Evolutionary conservation across 306 rosid species (phyloP).

Genomic region (Vigna reflexopilosa): DNA sequence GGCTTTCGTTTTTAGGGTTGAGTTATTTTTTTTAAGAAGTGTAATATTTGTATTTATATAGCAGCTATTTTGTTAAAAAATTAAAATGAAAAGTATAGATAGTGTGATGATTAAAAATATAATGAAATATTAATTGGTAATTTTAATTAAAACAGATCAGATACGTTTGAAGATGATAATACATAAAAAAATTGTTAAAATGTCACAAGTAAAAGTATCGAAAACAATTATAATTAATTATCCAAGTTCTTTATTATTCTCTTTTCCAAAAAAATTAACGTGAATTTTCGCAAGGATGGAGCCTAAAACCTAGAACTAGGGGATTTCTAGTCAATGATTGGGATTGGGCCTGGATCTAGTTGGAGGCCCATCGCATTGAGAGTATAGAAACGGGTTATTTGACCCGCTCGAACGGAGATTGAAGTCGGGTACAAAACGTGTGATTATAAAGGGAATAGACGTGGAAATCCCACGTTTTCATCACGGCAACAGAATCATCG

Average conservation of each 20-base stretch:
- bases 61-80: too few species aligned
- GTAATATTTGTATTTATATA: too few species aligned
- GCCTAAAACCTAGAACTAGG: too few species aligned
- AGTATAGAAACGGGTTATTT: not conserved
- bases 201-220: too few species aligned
- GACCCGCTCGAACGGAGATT: not conserved
- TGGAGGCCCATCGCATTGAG: not conserved
- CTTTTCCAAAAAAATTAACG: too few species aligned
- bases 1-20: too few species aligned
- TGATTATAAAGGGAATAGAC: constrained; percentile 15
- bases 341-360: not conserved
- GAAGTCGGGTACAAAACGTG: not conserved
- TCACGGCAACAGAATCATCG: not conserved
- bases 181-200: not conserved
- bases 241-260: too few species aligned
- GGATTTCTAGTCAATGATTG: too few species aligned
- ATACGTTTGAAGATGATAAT: not conserved
- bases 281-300: too few species aligned
- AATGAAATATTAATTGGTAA: not conserved
- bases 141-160: not conserved
- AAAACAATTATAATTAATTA: too few species aligned
- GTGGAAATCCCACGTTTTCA: not conserved
- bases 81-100: not conserved
- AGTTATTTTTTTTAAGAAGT: too few species aligned
- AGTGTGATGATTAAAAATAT: not conserved